Evolutionary conservation across 129 eudicot species (phyloP).

Genomic region (Heracleum sosnowskyi): DNA sequence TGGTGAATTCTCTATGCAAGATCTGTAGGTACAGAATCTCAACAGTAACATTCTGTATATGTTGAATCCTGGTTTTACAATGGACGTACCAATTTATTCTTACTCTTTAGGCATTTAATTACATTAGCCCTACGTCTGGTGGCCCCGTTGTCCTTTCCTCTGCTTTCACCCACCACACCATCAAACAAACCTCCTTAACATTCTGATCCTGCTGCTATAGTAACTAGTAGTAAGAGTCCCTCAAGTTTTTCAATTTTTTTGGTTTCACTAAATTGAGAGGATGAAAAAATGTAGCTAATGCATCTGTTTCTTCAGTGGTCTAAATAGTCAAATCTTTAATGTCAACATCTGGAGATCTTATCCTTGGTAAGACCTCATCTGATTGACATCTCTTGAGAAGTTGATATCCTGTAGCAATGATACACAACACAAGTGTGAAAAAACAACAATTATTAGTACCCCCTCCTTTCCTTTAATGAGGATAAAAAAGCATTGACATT

Average conservation of each 20-base stretch:
- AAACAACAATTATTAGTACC: conserved; percentile 2
- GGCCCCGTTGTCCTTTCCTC: conserved; percentile 14
- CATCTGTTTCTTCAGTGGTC: conserved; percentile 20
- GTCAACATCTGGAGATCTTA: conserved; percentile 71
- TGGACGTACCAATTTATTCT: conserved; percentile 26
- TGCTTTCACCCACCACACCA: not conserved
- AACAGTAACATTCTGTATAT: conserved; percentile 40
- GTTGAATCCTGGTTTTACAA: conserved; percentile 14
- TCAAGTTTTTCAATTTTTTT: not conserved
- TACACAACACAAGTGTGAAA: conserved; percentile 25
- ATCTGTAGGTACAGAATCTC: conserved; percentile 51
- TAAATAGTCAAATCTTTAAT: conserved; percentile 32
- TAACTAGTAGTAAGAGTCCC: not conserved
- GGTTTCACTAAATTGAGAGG: not conserved
- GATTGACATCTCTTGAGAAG: conserved; percentile 47
- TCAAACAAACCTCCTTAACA: not conserved
- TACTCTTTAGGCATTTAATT: conserved; percentile 7
- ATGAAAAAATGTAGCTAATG: not conserved
- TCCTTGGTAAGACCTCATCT: conserved; percentile 65
- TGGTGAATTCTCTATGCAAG: conserved; percentile 15
- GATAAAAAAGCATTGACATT: conserved; percentile 8
- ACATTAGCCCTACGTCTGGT: conserved; percentile 11
- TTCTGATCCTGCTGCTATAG: not conserved
- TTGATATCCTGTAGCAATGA: conserved; percentile 54
- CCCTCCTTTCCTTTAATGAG: not conserved